These are phyloP conservation scores for Scenedesmus sp. DNA, from an alignment of 163 green algal genomes.

Conservation along the genomic window DNA sequence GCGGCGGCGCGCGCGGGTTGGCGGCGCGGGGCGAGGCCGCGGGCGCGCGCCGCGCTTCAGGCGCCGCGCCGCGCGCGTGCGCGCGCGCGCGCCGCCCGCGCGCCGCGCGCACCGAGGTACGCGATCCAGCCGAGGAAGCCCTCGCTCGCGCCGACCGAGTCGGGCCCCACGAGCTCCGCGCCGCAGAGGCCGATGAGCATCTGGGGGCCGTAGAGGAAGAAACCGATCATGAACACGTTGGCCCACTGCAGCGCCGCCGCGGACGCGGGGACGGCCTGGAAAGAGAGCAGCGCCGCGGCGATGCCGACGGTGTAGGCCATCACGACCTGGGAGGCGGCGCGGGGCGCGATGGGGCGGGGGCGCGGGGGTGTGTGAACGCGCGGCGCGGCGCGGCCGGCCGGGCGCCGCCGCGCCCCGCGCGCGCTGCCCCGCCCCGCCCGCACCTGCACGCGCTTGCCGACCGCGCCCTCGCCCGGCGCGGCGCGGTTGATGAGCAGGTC, in stretches of 20 bases:
- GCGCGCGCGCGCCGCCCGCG: too few relatives aligned
- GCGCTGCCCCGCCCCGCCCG: neutral
- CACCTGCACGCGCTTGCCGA: constrained; percentile 87
- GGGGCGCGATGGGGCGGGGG: too few relatives aligned
- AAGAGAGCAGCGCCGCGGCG: constrained; percentile 79
- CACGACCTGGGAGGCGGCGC: constrained; percentile 65
- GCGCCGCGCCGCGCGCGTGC: too few relatives aligned
- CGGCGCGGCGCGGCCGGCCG: too few relatives aligned
- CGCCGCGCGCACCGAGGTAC: constrained; percentile 83
- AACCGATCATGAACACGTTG: constrained; percentile 92
- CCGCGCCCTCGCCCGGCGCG: constrained; percentile 67
- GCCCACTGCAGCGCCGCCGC: constrained; percentile 83
- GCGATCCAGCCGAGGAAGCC: constrained; percentile 98
- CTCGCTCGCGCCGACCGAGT: constrained; percentile 93
- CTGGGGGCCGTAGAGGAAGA: constrained; percentile 71
- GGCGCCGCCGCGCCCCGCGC: too few relatives aligned
- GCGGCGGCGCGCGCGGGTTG: too few relatives aligned
- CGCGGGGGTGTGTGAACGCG: too few relatives aligned
- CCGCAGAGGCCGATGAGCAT: constrained; percentile 97
- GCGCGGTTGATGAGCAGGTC: constrained; percentile 73
- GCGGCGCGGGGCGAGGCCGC: too few relatives aligned
- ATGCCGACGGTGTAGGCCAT: constrained; percentile 93
- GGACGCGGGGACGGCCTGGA: constrained; percentile 78
- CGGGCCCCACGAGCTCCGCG: constrained; percentile 91
- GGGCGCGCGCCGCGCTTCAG: too few relatives aligned